A percentile compares a stretch with the other conserved stretches of the same genome.
Evolutionary conservation across 176 grass and related monocot species (phyloP).

Genomic region (Hordeum vulgare): DNA sequence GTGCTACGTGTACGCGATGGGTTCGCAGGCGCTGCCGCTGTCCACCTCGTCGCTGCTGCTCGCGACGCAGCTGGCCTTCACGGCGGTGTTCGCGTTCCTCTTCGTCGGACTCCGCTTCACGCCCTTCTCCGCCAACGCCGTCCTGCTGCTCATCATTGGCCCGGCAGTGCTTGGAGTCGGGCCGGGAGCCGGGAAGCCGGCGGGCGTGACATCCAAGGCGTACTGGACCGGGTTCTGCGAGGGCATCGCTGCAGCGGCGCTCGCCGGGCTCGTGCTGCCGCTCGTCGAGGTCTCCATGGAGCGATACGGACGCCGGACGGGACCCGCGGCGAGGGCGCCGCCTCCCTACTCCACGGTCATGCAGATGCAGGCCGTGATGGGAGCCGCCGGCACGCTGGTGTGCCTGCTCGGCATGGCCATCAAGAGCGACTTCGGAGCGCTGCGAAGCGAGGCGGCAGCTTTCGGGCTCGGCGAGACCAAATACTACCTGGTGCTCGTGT

Average conservation of each 20-base stretch:
- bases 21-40: slow-evolving; percentile 53
- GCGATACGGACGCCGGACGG: slow-evolving; percentile 4
- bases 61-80: slow-evolving; percentile 78
- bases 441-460: slow-evolving; percentile 41
- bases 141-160: slow-evolving; percentile 63
- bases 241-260: slow-evolving; percentile 40
- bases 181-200: slow-evolving; percentile 17
- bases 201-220: slow-evolving; percentile 22
- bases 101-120: slow-evolving; percentile 57
- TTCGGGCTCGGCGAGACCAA: slow-evolving; percentile 57
- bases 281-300: slow-evolving; percentile 55
- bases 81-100: slow-evolving; percentile 55
- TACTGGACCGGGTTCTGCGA: slow-evolving; percentile 61
- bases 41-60: slow-evolving; percentile 62
- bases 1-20: slow-evolving; percentile 50
- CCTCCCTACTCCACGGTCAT: slow-evolving; percentile 39
- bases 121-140: slow-evolving; percentile 61
- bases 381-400: slow-evolving; percentile 37
- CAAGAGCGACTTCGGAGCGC: slow-evolving; percentile 48
- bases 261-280: slow-evolving; percentile 49
- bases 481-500: slow-evolving; percentile 55
- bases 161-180: slow-evolving; percentile 53
- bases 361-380: slow-evolving; percentile 72
- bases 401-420: slow-evolving; percentile 68
- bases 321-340: neutral